phyloP scores from a whole-genome alignment of 2,329 filamentous ascomycete species.

The Cercospora janseana region DNA sequence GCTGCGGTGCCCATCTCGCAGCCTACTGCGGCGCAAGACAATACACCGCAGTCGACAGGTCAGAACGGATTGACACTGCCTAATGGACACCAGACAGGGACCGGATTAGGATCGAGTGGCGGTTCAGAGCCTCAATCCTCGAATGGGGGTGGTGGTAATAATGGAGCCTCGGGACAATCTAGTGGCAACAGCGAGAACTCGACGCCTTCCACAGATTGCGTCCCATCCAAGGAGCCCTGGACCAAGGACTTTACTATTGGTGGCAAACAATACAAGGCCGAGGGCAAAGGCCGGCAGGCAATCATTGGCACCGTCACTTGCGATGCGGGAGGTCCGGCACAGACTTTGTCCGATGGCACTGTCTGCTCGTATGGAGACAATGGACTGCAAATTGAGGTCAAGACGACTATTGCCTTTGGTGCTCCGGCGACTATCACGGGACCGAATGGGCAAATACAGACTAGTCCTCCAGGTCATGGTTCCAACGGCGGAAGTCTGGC shows the following conservation, averaged over 20 bases:
- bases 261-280: slow-evolving; percentile 20
- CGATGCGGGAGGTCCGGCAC: slow-evolving; percentile 16
- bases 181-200: not conserved
- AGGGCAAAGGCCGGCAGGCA: slow-evolving; percentile 15
- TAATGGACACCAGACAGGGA: not conserved
- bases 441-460: not conserved
- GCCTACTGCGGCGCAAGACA: slow-evolving; percentile 21
- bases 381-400: slow-evolving; percentile 20
- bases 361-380: slow-evolving; percentile 20
- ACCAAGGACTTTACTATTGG: slow-evolving; percentile 18
- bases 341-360: slow-evolving; percentile 23
- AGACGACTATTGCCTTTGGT: slow-evolving; percentile 13
- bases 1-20: slow-evolving; percentile 18
- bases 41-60: slow-evolving; percentile 10
- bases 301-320: slow-evolving; percentile 24
- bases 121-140: too few relatives aligned
- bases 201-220: slow-evolving; percentile 4
- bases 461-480: too few relatives aligned
- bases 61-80: slow-evolving; percentile 4
- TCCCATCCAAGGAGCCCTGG: slow-evolving; percentile 22
- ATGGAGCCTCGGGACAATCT: not conserved
- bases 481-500: too few relatives aligned
- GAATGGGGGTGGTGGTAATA: not conserved
- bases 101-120: not conserved
- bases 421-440: not conserved